Evolutionary conservation across 2,329 filamentous ascomycete genomes (phyloP).

Genomic region (Fusarium dimerum): DNA sequence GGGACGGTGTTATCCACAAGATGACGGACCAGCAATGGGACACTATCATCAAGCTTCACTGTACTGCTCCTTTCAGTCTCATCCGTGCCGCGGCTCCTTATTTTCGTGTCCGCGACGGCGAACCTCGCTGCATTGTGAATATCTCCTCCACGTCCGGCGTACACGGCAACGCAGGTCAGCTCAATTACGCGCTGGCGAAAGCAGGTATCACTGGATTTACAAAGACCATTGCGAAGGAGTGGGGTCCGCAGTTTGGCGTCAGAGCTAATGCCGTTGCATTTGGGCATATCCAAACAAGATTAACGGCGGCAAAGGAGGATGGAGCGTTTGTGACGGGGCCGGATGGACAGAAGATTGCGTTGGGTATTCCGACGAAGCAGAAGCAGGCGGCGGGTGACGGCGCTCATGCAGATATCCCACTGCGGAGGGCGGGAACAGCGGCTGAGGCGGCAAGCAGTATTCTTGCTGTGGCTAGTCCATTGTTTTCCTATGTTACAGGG

Average conservation of each 20-base stretch:
- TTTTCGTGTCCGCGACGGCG: constrained; percentile 84
- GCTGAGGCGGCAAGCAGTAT: constrained; percentile 79
- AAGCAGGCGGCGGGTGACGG: constrained; percentile 42
- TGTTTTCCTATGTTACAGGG: constrained; percentile 82
- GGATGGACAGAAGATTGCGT: constrained; percentile 71
- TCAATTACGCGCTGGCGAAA: constrained; percentile 86
- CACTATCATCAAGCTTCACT: constrained; percentile 81
- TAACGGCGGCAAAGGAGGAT: constrained; percentile 83
- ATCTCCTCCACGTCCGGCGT: constrained; percentile 80
- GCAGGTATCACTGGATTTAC: constrained; percentile 80
- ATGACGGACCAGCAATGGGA: constrained; percentile 92
- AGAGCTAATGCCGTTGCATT: constrained; percentile 83
- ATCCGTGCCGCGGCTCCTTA: constrained; percentile 79
- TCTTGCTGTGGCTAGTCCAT: constrained; percentile 75
- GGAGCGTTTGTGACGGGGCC: constrained; percentile 78
- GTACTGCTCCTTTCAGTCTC: constrained; percentile 83
- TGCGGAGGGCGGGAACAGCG: constrained; percentile 74
- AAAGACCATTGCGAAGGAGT: constrained; percentile 90
- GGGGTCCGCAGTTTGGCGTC: constrained; percentile 82
- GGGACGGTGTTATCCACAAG: constrained; percentile 92
- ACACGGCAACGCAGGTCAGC: constrained; percentile 87
- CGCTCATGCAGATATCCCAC: constrained; percentile 70
- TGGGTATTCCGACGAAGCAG: constrained; percentile 71
- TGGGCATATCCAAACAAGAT: constrained; percentile 75
- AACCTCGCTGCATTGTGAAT: constrained; percentile 77